A percentile compares a stretch with the other conserved stretches of the same genome.
phyloP scores from a whole-genome alignment of 169 alveolate genomes.

The Cardiosporidium cionae region DNA sequence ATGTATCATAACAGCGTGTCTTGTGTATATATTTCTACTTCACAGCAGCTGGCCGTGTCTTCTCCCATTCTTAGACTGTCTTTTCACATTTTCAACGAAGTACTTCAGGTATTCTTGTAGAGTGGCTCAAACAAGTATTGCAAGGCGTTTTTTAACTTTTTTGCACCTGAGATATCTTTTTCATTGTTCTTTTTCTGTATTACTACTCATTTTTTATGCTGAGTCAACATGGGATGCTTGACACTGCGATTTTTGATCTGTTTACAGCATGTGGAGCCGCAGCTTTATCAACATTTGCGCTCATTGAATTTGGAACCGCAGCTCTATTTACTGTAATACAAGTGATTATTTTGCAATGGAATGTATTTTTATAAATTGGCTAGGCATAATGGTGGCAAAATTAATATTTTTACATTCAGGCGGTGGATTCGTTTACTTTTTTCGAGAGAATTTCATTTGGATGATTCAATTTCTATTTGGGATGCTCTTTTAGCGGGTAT shows the following conservation, averaged over 20 bases:
- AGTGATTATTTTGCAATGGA: not conserved
- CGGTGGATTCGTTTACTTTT: constrained; percentile 70
- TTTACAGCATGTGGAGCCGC: constrained; percentile 52
- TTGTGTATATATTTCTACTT: too few species aligned
- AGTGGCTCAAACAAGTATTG: too few species aligned
- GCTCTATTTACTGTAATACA: constrained; percentile 41
- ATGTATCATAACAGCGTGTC: too few species aligned
- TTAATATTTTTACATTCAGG: not conserved
- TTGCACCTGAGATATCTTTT: too few species aligned
- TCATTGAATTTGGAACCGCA: constrained; percentile 53
- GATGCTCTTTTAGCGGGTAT: constrained; percentile 59
- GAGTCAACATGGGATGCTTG: too few species aligned
- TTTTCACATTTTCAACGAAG: too few species aligned
- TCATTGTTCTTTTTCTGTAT: too few species aligned
- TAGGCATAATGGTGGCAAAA: not conserved
- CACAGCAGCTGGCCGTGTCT: too few species aligned
- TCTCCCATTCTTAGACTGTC: too few species aligned
- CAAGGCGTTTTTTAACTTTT: too few species aligned
- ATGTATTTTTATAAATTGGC: not conserved
- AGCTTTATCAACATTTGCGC: constrained; percentile 55
- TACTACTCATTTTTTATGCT: too few species aligned
- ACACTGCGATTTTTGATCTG: constrained; percentile 28
- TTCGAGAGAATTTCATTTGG: constrained; percentile 61
- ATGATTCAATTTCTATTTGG: constrained; percentile 60
- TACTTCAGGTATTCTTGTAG: too few species aligned